A percentile compares a stretch with the other conserved stretches of the same genome.
Conservation (phyloP, 2,329 filamentous ascomycete genomes). For the Monosporascus ibericus region DNA sequence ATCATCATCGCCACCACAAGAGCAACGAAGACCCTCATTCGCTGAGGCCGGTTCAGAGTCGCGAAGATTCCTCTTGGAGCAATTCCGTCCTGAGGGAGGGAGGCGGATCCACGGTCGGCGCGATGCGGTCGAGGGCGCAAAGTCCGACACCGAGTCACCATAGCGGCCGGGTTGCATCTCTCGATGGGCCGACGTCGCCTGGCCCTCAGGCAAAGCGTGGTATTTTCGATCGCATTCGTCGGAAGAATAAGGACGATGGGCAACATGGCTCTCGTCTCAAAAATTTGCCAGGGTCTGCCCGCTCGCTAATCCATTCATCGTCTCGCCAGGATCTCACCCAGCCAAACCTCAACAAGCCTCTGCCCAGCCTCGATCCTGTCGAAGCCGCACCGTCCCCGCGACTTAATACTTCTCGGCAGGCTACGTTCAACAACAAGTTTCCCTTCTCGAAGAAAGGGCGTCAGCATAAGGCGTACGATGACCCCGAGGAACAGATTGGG, state of each 20-base stretch:
- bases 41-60: slow-evolving; percentile 65
- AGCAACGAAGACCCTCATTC: slow-evolving; percentile 61
- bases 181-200: slow-evolving; percentile 55
- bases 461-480: slow-evolving; percentile 41
- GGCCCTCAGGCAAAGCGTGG: slow-evolving; percentile 45
- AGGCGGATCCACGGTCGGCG: slow-evolving; percentile 33
- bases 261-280: slow-evolving; percentile 35
- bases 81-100: slow-evolving; percentile 46
- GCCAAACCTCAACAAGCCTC: slow-evolving; percentile 31
- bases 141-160: slow-evolving; percentile 75
- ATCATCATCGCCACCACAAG: slow-evolving; percentile 60
- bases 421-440: slow-evolving; percentile 57
- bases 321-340: slow-evolving; percentile 42
- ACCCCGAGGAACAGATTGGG: slow-evolving; percentile 52
- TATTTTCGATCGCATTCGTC: slow-evolving; percentile 43
- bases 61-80: slow-evolving; percentile 63
- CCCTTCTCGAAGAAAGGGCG: slow-evolving; percentile 55
- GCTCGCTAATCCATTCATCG: slow-evolving; percentile 44
- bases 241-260: slow-evolving; percentile 49
- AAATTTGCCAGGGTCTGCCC: slow-evolving; percentile 46
- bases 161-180: slow-evolving; percentile 43
- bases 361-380: slow-evolving; percentile 20
- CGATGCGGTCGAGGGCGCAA: slow-evolving; percentile 55
- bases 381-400: slow-evolving; percentile 14
- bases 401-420: slow-evolving; percentile 31